Evolutionary conservation across 257 asterid genomes (phyloP).

Genomic region (Pogostemon cablin): DNA sequence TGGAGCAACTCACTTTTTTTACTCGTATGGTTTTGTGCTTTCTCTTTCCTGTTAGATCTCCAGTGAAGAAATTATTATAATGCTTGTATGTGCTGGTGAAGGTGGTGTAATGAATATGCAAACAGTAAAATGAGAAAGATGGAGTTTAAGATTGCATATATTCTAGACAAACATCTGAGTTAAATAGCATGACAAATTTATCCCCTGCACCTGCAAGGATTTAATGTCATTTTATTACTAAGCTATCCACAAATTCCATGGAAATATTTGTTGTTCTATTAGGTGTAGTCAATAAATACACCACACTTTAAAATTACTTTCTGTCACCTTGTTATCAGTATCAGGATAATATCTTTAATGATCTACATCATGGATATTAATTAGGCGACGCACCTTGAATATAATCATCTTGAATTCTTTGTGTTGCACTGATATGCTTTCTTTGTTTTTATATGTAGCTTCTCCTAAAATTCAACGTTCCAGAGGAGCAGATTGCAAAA

Average conservation of each 20-base stretch:
- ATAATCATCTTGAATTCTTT: conserved; percentile 15
- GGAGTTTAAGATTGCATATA: neutral
- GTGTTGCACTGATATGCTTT: conserved; percentile 27
- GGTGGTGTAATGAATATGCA: neutral
- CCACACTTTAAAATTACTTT: conserved; percentile 19
- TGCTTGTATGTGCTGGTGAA: conserved; percentile 10
- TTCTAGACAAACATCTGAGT: conserved; percentile 1
- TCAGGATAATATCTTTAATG: conserved; percentile 1
- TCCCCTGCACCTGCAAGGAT: no score
- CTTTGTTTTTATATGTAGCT: conserved; percentile 55
- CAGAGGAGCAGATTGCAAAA: conserved; percentile 89
- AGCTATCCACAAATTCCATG: neutral
- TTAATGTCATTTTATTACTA: no score
- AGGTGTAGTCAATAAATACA: neutral
- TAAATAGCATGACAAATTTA: no score
- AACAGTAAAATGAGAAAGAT: neutral
- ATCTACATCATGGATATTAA: conserved; percentile 11
- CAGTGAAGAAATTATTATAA: neutral
- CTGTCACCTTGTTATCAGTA: conserved; percentile 9
- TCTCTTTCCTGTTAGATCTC: conserved; percentile 1
- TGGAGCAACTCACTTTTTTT: neutral
- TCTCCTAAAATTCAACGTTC: conserved; percentile 90
- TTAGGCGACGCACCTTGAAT: conserved; percentile 3
- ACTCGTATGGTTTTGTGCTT: neutral
- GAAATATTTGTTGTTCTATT: neutral